Evolutionary conservation across 2,329 filamentous ascomycete species (phyloP).

Genomic region (Amauroascus verrucosus): DNA sequence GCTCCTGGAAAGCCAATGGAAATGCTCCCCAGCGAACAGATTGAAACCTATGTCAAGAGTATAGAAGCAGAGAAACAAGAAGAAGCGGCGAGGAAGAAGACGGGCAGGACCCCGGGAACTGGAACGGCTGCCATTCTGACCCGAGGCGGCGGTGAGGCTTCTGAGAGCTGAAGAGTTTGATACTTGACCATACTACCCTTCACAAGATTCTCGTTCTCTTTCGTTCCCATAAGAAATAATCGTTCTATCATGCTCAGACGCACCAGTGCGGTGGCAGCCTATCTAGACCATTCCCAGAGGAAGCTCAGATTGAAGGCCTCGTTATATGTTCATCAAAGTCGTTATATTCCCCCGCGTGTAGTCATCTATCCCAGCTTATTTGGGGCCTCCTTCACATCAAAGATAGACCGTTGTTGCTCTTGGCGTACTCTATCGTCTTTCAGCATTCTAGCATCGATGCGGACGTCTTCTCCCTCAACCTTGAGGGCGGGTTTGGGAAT

Average conservation of each 20-base stretch:
- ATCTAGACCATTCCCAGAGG: not conserved
- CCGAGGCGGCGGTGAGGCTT: conserved; percentile 39
- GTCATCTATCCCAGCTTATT: conserved; percentile 59
- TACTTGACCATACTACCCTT: not conserved
- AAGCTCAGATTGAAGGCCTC: not conserved
- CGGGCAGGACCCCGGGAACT: conserved; percentile 42
- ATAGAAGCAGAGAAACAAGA: conserved; percentile 99
- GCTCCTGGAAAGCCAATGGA: conserved; percentile 82
- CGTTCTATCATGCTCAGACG: conserved; percentile 3
- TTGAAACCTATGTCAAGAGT: conserved; percentile 94
- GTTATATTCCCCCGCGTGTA: not conserved
- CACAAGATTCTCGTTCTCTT: not conserved
- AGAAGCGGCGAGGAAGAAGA: conserved; percentile 96
- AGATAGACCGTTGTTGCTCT: conserved; percentile 54
- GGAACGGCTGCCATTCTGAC: conserved; percentile 61
- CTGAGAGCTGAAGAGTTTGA: conserved; percentile 18
- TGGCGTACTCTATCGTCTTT: conserved; percentile 71
- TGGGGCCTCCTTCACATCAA: conserved; percentile 64
- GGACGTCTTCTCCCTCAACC: conserved; percentile 81
- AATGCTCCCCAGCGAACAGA: conserved; percentile 90
- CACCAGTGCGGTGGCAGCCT: not conserved
- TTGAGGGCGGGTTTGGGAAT: conserved; percentile 73
- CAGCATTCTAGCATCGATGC: conserved; percentile 78
- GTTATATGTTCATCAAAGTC: not conserved
- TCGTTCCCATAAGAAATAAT: conserved; percentile 4